Percentiles rank a stretch among this genome's conserved stretches.
phyloP scores from a whole-genome alignment of 306 rosid genomes.

The Mimosa bimucronata region DNA sequence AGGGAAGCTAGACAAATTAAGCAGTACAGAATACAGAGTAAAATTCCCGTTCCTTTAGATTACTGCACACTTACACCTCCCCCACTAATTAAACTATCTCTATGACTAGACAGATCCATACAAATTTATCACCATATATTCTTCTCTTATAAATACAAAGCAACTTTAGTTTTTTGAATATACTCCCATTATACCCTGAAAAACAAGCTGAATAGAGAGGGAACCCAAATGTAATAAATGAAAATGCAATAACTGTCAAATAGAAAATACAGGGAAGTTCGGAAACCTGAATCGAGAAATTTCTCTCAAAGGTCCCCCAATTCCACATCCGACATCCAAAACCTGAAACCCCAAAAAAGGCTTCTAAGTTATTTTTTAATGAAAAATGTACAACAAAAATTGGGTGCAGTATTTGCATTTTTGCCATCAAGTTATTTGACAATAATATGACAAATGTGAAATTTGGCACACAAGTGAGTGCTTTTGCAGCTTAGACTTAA shows the following conservation, averaged over 20 bases:
- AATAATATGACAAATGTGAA: not conserved
- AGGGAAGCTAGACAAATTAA: not conserved
- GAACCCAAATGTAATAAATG: not conserved
- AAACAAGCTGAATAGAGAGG: not conserved
- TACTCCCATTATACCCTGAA: not conserved
- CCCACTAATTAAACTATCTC: not conserved
- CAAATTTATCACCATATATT: not conserved
- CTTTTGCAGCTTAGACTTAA: not conserved
- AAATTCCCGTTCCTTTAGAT: not conserved
- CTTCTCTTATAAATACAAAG: not conserved
- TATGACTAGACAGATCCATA: not conserved
- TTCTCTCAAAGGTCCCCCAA: conserved; percentile 83
- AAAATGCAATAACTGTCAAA: not conserved
- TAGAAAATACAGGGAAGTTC: not conserved
- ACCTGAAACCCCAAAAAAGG: conserved; percentile 44
- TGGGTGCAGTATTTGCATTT: not conserved
- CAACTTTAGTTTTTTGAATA: not conserved
- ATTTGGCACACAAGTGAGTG: not conserved
- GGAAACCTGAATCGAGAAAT: conserved; percentile 74
- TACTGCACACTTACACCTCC: not conserved
- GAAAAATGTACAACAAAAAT: not conserved
- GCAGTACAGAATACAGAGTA: not conserved
- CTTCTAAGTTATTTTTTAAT: not conserved
- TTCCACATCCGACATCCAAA: conserved; percentile 86
- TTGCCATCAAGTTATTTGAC: not conserved